Percentiles rank a stretch among this genome's conserved stretches.
phyloP scores from a whole-genome alignment of 345 rosid genomes.

The Heritiera littoralis region DNA sequence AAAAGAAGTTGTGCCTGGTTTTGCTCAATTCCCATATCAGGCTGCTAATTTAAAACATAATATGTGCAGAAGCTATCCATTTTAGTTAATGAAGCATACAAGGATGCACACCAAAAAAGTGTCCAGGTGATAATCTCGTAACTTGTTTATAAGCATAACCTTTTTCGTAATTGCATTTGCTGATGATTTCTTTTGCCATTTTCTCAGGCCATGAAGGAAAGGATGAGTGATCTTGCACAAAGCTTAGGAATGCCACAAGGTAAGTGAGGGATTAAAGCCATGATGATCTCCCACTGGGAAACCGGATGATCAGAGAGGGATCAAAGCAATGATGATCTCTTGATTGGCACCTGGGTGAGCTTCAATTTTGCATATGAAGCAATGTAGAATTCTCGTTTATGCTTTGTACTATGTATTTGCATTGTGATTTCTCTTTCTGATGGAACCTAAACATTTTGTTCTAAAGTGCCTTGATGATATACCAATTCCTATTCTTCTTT shows the following conservation, averaged over 20 bases:
- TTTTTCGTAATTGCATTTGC: conserved; percentile 2
- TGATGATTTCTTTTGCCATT: conserved; percentile 5
- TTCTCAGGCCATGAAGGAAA: conserved; percentile 84
- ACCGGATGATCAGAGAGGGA: no score
- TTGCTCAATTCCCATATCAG: conserved; percentile 3
- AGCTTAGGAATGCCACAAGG: conserved; percentile 96
- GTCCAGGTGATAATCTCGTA: conserved; percentile 48
- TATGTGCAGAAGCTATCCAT: conserved; percentile 70
- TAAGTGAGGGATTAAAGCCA: conserved; percentile 59
- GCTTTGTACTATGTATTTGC: neutral
- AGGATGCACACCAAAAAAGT: conserved; percentile 89
- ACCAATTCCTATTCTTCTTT: neutral
- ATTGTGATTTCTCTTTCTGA: neutral
- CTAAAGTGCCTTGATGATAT: conserved; percentile 32
- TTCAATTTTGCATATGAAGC: conserved; percentile 34
- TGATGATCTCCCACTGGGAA: neutral
- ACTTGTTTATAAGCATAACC: neutral
- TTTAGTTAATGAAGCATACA: conserved; percentile 84
- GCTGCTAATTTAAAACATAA: conserved; percentile 11
- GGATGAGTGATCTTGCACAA: conserved; percentile 88
- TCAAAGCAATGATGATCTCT: neutral
- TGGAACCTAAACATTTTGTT: neutral
- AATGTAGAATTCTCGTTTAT: conserved; percentile 11
- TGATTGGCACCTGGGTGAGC: neutral
- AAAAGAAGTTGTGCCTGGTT: neutral